Evolutionary conservation across 805 yeast genomes (phyloP).

Genomic region (Kodamaea kakaduensis): DNA sequence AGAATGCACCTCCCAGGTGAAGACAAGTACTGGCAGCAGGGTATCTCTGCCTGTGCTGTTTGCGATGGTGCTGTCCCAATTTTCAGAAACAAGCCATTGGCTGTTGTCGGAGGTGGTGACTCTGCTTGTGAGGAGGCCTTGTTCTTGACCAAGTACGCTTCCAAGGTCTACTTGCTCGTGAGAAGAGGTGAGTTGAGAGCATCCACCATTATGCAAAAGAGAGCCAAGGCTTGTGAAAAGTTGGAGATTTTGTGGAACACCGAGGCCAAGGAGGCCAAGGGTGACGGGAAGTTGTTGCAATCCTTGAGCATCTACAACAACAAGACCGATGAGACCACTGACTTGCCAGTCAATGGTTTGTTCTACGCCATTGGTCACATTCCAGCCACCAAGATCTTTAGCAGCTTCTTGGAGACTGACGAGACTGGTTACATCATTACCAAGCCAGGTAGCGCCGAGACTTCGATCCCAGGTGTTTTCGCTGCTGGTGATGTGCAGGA

Average conservation of each 20-base stretch:
- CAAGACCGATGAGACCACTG: constrained; percentile 63
- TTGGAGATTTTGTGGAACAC: constrained; percentile 87
- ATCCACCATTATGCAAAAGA: constrained; percentile 93
- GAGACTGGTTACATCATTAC: constrained; percentile 87
- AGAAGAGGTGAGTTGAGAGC: constrained; percentile 96
- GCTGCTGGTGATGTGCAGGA: constrained; percentile 99
- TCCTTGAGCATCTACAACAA: constrained; percentile 64
- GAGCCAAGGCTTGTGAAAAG: constrained; percentile 80
- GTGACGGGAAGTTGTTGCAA: constrained; percentile 82
- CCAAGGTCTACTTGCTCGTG: constrained; percentile 88
- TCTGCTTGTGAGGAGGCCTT: constrained; percentile 99
- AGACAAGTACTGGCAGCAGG: constrained; percentile 97
- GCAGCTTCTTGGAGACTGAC: constrained; percentile 76
- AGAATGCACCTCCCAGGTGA: constrained; percentile 94
- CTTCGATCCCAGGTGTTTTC: constrained; percentile 85
- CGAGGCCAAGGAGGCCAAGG: constrained; percentile 82
- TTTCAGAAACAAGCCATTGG: constrained; percentile 95
- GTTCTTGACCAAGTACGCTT: constrained; percentile 94
- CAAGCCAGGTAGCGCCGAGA: constrained; percentile 80
- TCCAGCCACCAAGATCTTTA: constrained; percentile 86
- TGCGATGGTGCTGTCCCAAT: constrained; percentile 99
- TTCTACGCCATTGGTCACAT: constrained; percentile 98
- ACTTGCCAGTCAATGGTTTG: constrained; percentile 80
- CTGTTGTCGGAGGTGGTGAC: constrained; percentile 99
- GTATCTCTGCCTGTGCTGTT: constrained; percentile 99